Base-by-base conservation (phyloP, 345 rosid genomes). In the Linum trigynum region DNA sequence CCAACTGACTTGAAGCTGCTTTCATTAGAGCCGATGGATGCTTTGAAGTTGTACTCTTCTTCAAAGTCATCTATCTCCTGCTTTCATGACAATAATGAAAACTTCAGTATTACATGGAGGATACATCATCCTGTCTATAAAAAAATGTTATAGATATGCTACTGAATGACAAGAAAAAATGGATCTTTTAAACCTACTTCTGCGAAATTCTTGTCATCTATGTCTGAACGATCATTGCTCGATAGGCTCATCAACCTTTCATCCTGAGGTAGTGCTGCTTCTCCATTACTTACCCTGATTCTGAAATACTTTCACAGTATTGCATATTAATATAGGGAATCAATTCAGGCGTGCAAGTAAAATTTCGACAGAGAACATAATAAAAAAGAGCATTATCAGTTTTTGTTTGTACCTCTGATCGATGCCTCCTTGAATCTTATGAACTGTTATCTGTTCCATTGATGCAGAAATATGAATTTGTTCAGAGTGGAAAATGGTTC, bases 171-270 rank as follows among this genome's bases (percentile, higher is more conserved):
- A 36, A 36, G 42, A 64, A 60, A 58, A 57, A 38, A 66, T 4
- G 12, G 15, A 45, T 42, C 17, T 41, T 23, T 65, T 62, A 73
- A 72, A 72, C 75, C 76, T 80, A 85, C 86, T 63, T 80, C 79
- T 16, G 74, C 68, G 66, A 78, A 88, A 69, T 75, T 71, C 71
- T 50, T 77, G 67, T 67, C 63, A 63, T 68, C 70, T 62, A 77
- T 86, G 37, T 81, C 84, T 41, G 64, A 51, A 43, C 76, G 66
- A 70, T 69, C 78, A 72, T 74, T 81, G 79, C 77, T 81, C 56
- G 61, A 80, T 78, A 77, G 77, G 69, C 78, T 82, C 72, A 76
- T 83, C 66, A 79, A 75, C 80, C 82, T 84, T 45, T 70, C 76
- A 50, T 76, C 88, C 17, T 72, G 70, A 59, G 70, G 60, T 61